Evolutionary conservation across 768 basidiomycete species (phyloP).

Genomic region (Boletus subparvulus): DNA sequence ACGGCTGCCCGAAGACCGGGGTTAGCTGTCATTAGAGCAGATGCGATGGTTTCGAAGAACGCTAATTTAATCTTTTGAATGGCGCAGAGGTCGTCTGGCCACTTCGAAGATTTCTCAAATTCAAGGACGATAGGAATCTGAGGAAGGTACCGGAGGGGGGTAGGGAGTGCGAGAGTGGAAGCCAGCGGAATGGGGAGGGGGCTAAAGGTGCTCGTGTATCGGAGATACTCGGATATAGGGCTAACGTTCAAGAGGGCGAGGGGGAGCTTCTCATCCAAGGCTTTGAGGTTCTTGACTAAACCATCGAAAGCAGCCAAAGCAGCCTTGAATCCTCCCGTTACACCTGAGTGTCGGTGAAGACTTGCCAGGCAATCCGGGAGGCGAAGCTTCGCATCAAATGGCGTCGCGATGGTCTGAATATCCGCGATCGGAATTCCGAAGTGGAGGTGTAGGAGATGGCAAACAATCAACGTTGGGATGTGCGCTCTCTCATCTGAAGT

Average conservation of each 20-base stretch:
- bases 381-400: constrained; percentile 57
- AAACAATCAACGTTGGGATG: constrained; percentile 73
- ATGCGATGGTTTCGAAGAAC: constrained; percentile 80
- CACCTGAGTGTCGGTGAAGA: constrained; percentile 35
- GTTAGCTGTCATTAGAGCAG: constrained; percentile 53
- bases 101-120: constrained; percentile 88
- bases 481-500: constrained; percentile 76
- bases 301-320: constrained; percentile 78
- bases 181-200: constrained; percentile 68
- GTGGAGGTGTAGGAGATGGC: constrained; percentile 72
- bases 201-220: constrained; percentile 82
- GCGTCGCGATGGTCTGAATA: constrained; percentile 57
- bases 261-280: constrained; percentile 68
- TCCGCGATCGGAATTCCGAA: constrained; percentile 59
- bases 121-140: constrained; percentile 77
- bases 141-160: constrained; percentile 63
- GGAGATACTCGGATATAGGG: constrained; percentile 68
- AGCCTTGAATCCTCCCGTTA: constrained; percentile 62
- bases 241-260: constrained; percentile 75
- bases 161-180: constrained; percentile 50
- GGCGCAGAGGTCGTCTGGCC: constrained; percentile 93
- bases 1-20: constrained; percentile 56
- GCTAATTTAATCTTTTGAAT: constrained; percentile 95
- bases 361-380: constrained; percentile 55
- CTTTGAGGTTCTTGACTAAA: constrained; percentile 73